Base-by-base conservation (phyloP, 768 basidiomycete species). In the Mycena kentingensis region DNA sequence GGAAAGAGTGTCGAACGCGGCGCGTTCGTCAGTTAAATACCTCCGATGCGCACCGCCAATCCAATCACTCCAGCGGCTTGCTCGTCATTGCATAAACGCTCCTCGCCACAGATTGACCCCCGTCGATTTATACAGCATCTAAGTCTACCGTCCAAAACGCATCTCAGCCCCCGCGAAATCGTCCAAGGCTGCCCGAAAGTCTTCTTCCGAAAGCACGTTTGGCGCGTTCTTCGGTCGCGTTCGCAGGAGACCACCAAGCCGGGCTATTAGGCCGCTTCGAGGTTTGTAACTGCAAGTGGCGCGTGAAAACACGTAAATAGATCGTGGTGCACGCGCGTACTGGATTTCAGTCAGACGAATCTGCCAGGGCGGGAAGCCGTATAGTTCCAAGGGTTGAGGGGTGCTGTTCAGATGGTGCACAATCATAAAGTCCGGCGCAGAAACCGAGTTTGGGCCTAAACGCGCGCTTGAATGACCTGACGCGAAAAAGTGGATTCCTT, bases 311-410 rank as follows among this genome's bases (percentile, higher is more conserved):
- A n/a, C 19, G 26, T 38, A 21, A 16, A 26, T 12, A 34, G 29
- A 16, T 36, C n/a, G 12, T 49, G 49, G 10, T 32, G 31, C 42
- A 28, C 21, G 39, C 11, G 70, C 87, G 69, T 64, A 91, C 90
- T 84, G 78, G 54, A 93, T 83, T 67, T 93, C 90, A 38, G 88
- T 88, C 35, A 93, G 70, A 49, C 85, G 75, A n/a, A 84, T 81
- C 60, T 93, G 90, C 90, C 90, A 93, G 15, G 90, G 90, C 16
- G 90, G 90, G 61, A 87, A 91, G 4, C 85, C 87, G 58, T 86
- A 71, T 19, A 91, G 71, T 65, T 91, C 88, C 45, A 85, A 67
- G 1, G 87, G 82, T 21, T 71, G 62, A 32, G 63, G 65, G 31
- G 70, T 67, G 31, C 66, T 66, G 42, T 61, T 67, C 19, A 87